Base-by-base conservation (phyloP, 306 rosid species). In the Dalbergia cochinchinensis region DNA sequence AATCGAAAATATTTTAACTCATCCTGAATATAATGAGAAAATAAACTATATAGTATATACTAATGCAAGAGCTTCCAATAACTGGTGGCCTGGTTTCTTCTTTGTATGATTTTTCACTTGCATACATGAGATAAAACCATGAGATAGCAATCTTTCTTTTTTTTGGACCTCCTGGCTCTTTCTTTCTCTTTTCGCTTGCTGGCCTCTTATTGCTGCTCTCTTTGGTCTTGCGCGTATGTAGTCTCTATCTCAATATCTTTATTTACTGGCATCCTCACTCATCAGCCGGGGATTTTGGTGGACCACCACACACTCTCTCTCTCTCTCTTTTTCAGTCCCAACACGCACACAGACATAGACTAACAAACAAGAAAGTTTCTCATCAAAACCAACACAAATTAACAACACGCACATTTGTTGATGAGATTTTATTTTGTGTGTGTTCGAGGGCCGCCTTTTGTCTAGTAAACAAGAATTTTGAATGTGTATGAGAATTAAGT, bases 231-330 rank as follows among this genome's bases (percentile, higher is more conserved):
- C 55, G 70, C 82, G 12, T 47, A 71, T 74, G 12, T 47, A 50
- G 57, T 71, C 78, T 73, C 74, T 86, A 77, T 84, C 76, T 79
- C 66, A 41, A 41, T 20, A 63, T 84, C 78, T 73, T 63, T 5
- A 67, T 48, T 59, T 82, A 69, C 87, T 78, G 82, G 45, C 53
- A 82, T 72, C 86, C 78, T 80, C 71, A 80, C 69, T 65, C 15
- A 86, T 87, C 88, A 84, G 88, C 87, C 87, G 82, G 78, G 78
- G 81, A 84, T 85, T 81, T 77, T 73, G 68, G 76, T 87, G 90
- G 90, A 69, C 90, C 91, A 84, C 88, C 86, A 72, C 69, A 73
- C 64, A 11, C 84, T 1, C 87, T 71, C 33, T 60, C 55, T 77
- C 51, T 47, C 76, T 44, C 58, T 75, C 71, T 53, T 66, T 64